These are phyloP conservation scores for Globisporangium nodosum DNA, from an alignment of 352 stramenopile genomes.

Conservation along the genomic window DNA sequence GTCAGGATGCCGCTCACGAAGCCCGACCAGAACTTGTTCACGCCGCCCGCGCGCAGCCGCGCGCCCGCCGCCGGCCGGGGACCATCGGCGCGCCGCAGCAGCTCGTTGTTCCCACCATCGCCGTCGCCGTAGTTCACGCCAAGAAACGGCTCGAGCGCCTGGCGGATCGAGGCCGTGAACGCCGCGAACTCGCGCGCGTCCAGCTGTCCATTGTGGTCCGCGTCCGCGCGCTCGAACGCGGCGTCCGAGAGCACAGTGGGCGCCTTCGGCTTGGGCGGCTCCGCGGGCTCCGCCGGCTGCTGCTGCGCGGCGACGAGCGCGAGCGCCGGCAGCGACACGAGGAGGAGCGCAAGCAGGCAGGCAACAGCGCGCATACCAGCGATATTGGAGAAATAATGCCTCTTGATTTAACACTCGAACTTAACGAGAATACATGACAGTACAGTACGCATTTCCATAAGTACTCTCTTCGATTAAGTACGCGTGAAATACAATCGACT, in stretches of 20 bases:
- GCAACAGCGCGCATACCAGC: neutral
- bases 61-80: constrained; percentile 4
- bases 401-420: no score
- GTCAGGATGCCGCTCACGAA: constrained; percentile 89
- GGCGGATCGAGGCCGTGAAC: constrained; percentile 51
- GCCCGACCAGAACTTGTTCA: constrained; percentile 84
- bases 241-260: constrained; percentile 5
- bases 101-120: constrained; percentile 14
- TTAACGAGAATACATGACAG: no score
- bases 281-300: neutral
- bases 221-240: constrained; percentile 62
- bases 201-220: constrained; percentile 65
- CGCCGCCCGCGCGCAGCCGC: constrained; percentile 30
- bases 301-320: neutral
- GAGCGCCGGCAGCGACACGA: neutral
- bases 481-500: no score
- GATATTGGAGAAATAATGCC: no score
- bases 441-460: no score
- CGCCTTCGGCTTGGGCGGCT: neutral
- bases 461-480: no score
- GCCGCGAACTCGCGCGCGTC: constrained; percentile 58
- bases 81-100: constrained; percentile 6
- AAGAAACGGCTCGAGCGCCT: constrained; percentile 48
- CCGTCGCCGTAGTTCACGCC: neutral
- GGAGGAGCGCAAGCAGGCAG: neutral